phyloP scores from a whole-genome alignment of 495 filamentous ascomycete species.

The Pyrenula massariospora region DNA sequence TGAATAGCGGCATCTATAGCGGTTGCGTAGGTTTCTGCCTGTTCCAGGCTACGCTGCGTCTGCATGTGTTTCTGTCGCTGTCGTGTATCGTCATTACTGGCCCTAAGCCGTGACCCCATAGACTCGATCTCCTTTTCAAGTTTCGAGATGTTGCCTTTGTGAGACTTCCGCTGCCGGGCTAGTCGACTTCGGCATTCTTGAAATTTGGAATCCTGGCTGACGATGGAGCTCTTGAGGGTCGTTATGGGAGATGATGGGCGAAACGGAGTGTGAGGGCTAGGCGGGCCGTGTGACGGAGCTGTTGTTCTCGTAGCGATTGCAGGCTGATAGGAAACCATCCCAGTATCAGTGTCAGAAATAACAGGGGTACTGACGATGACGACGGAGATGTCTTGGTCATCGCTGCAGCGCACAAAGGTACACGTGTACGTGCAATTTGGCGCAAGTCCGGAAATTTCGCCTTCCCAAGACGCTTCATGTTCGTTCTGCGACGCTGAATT shows the following conservation, averaged over 20 bases:
- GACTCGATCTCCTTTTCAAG: constrained; percentile 74
- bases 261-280: constrained; percentile 42
- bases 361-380: constrained; percentile 70
- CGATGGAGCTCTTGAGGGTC: constrained; percentile 78
- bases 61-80: constrained; percentile 68
- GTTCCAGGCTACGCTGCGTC: constrained; percentile 66
- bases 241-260: constrained; percentile 81
- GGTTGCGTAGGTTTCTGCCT: constrained; percentile 65
- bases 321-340: constrained; percentile 17
- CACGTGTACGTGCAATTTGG: constrained; percentile 75
- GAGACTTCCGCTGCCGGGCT: constrained; percentile 67
- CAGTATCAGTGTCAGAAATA: constrained; percentile 55
- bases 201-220: constrained; percentile 64
- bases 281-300: constrained; percentile 22
- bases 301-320: constrained; percentile 21
- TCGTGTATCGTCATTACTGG: constrained; percentile 71
- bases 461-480: constrained; percentile 56
- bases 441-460: constrained; percentile 81
- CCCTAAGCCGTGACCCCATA: constrained; percentile 52
- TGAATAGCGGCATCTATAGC: constrained; percentile 54
- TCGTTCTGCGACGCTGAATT: constrained; percentile 43
- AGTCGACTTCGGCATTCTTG: constrained; percentile 64
- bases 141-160: constrained; percentile 56
- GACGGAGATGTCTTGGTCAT: constrained; percentile 60
- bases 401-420: constrained; percentile 69